These are phyloP conservation scores for Helotiales sp. DNA, from an alignment of 2,329 filamentous ascomycete species.

Conservation along the genomic window DNA sequence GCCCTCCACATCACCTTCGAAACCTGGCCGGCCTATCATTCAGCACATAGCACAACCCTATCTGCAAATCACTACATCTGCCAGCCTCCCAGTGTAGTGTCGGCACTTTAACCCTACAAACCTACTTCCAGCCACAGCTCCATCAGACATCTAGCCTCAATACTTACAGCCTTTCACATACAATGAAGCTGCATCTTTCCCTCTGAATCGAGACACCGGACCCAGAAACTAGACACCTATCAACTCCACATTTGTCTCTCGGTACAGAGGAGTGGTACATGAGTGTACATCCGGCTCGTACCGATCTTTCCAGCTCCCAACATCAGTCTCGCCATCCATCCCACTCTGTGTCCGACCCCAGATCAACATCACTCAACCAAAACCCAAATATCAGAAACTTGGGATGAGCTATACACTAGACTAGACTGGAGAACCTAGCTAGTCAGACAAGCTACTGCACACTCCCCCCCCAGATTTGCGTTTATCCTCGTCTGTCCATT, in stretches of 20 bases:
- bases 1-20: neutral
- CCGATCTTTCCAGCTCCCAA: conserved; percentile 5
- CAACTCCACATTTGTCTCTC: neutral
- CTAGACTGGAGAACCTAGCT: neutral
- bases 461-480: neutral
- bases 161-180: neutral
- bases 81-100: neutral
- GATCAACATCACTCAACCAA: neutral
- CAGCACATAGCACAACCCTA: neutral
- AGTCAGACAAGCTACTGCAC: conserved; percentile 9
- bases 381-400: neutral
- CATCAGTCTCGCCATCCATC: neutral
- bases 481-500: conserved; percentile 12
- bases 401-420: neutral
- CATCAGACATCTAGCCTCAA: neutral
- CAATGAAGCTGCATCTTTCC: neutral
- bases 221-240: neutral
- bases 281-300: conserved; percentile 5
- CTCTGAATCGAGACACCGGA: neutral
- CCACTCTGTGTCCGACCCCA: neutral
- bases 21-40: neutral
- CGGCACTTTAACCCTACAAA: neutral
- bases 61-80: neutral
- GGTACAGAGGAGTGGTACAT: neutral
- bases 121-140: neutral